Conservation (phyloP, 2,329 filamentous ascomycete genomes). For the Hirsutella rhossiliensis region DNA sequence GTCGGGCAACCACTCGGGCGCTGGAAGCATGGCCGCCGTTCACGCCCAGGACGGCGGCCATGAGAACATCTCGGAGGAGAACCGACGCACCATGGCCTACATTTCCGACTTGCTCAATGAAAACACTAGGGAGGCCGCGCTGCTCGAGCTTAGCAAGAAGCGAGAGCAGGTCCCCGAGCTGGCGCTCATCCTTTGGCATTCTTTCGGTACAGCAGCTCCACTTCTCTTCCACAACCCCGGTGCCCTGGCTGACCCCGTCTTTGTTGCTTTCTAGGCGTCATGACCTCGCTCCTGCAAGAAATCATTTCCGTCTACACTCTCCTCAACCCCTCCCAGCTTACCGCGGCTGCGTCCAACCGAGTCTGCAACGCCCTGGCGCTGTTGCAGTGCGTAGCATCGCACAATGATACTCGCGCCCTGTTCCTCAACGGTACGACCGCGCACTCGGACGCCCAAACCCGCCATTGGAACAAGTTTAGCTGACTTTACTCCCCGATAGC, state of each 20-base stretch:
- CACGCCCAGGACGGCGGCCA: constrained; percentile 44
- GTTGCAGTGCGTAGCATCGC: constrained; percentile 91
- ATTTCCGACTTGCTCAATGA: constrained; percentile 87
- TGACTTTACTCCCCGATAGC: constrained; percentile 37
- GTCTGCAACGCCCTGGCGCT: constrained; percentile 96
- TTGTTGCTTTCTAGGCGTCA: constrained; percentile 56
- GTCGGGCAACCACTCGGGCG: constrained; percentile 49
- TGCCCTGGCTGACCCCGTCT: neutral
- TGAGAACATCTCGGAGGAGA: constrained; percentile 75
- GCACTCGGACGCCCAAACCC: neutral
- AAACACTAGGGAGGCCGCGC: constrained; percentile 73
- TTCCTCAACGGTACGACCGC: constrained; percentile 73
- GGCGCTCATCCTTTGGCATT: constrained; percentile 95
- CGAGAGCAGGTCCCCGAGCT: constrained; percentile 94
- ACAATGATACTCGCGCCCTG: constrained; percentile 88
- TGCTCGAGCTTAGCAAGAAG: constrained; percentile 97
- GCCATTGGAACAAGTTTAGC: constrained; percentile 2
- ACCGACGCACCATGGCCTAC: constrained; percentile 82
- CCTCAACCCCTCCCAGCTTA: constrained; percentile 91
- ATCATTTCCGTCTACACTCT: constrained; percentile 98
- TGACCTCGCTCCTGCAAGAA: constrained; percentile 94
- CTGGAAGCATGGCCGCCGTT: constrained; percentile 26
- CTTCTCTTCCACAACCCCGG: neutral
- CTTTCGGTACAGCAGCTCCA: constrained; percentile 59
- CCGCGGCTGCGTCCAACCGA: constrained; percentile 90